Evolutionary conservation across 371 early-diverging fungal genomes (phyloP).

Genomic region (Funneliformis caledonium): DNA sequence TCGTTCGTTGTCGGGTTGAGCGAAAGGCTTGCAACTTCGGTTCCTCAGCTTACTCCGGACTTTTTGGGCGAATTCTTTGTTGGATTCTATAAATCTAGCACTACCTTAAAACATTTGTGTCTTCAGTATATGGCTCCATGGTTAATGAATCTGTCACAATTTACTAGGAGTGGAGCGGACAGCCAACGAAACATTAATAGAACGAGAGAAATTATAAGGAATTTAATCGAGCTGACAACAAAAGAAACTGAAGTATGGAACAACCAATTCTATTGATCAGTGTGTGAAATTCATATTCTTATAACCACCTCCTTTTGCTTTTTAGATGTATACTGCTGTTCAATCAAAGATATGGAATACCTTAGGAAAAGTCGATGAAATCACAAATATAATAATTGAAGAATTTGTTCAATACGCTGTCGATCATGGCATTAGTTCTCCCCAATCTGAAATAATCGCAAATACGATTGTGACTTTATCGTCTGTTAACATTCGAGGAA

Average conservation of each 20-base stretch:
- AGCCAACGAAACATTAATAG: slow-evolving; percentile 60
- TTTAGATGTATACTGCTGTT: slow-evolving; percentile 77
- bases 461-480: slow-evolving; percentile 88
- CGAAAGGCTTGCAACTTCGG: slow-evolving; percentile 76
- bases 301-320: neutral
- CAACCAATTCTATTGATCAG: slow-evolving; percentile 27
- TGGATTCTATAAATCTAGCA: slow-evolving; percentile 81
- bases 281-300: neutral
- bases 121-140: slow-evolving; percentile 92
- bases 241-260: slow-evolving; percentile 72
- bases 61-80: slow-evolving; percentile 87
- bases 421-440: slow-evolving; percentile 80
- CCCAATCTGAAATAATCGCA: slow-evolving; percentile 83
- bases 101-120: slow-evolving; percentile 77
- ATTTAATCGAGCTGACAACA: slow-evolving; percentile 83
- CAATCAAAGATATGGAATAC: slow-evolving; percentile 87
- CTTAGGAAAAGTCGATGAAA: slow-evolving; percentile 78
- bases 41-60: slow-evolving; percentile 83
- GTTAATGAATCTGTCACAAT: slow-evolving; percentile 78
- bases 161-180: slow-evolving; percentile 59
- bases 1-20: slow-evolving; percentile 82
- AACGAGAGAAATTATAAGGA: slow-evolving; percentile 74
- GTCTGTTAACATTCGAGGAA: slow-evolving; percentile 79
- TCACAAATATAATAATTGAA: slow-evolving; percentile 82
- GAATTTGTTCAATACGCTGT: slow-evolving; percentile 79